Conservation (phyloP, 1,139 yeast genomes). For the Citeromyces hawaiiensis region DNA sequence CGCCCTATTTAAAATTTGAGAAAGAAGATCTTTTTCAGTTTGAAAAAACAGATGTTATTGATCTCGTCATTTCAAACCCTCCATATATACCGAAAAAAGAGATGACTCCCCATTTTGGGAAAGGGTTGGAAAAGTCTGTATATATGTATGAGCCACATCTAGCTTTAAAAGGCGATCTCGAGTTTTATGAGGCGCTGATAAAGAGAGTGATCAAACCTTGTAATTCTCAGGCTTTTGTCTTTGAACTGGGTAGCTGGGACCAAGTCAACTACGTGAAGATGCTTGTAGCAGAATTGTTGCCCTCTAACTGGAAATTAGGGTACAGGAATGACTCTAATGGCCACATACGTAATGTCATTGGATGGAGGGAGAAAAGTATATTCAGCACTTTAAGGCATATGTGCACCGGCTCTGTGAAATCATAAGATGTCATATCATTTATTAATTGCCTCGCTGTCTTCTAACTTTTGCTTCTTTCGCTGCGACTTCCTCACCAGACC, state of each 20-base stretch:
- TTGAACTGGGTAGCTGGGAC: conserved; percentile 16
- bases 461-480: conserved; percentile 7
- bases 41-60: conserved; percentile 11
- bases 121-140: conserved; percentile 45
- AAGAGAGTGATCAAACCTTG: conserved; percentile 24
- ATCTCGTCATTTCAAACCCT: conserved; percentile 70
- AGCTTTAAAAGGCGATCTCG: conserved; percentile 68
- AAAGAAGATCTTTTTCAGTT: conserved; percentile 17
- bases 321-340: conserved; percentile 12
- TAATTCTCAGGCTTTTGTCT: conserved; percentile 19
- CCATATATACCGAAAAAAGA: conserved; percentile 61
- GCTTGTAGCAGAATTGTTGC: background rate
- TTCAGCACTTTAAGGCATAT: conserved; percentile 2
- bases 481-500: conserved; percentile 24
- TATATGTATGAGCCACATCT: conserved; percentile 55
- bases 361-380: conserved; percentile 20
- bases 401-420: background rate
- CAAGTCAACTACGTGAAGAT: conserved; percentile 11
- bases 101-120: conserved; percentile 16
- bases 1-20: background rate
- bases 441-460: conserved; percentile 1
- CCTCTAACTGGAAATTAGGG: conserved; percentile 13
- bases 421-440: background rate
- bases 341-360: conserved; percentile 20
- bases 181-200: conserved; percentile 51